Evolutionary conservation across 1,139 yeast species (phyloP), one percentile per base, ranked within the genome.

Genomic region (Kurtzmaniella quercitrusa): DNA sequence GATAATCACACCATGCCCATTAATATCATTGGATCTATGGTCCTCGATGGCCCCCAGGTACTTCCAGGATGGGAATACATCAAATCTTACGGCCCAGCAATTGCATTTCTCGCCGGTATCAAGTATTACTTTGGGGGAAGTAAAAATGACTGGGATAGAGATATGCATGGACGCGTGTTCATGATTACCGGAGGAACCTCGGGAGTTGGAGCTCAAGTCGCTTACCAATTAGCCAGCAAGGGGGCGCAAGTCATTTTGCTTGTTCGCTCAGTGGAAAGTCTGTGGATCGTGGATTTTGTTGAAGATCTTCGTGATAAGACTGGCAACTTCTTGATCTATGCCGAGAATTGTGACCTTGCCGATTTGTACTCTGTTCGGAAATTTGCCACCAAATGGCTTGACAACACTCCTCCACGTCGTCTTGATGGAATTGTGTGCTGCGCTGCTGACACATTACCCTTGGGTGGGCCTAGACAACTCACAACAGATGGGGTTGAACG

Each of bases 301-400:
- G 82, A 85, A 38, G 95, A 87, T 56, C 63, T 93, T 47, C 72
- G 98, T 47, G 84, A 79, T 16, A 65, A 62, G 25, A 82, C 93
- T 25, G 73, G 73, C 41, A 93, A 91, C 63, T 75, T 77, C 45
- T 62, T 91, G 73, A 79, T 93, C 34, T 91, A 88, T 60, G 94
- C 94, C 11, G 98, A 93, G 57, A 79, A 82, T 52, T 89, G 96
- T 62, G 95, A 94, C 60, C 70, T 93, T 48, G 73, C 80, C 21
- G 82, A 88, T 44, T 68, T 93, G 48, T 71, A 83, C 58, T 81
- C 91, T 6, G 75, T 93, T n/a, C 74, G 98, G 52, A 81, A 82
- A 59, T 93, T 93, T 68, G 97, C 96, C 25, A 91, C 98, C 1
- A 82, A 75, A 50, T 93, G 98, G 98, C 72, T 93, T 47, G 96